Conservation (phyloP, 2,329 filamentous ascomycete genomes). For the Cryphonectria radicalis region DNA sequence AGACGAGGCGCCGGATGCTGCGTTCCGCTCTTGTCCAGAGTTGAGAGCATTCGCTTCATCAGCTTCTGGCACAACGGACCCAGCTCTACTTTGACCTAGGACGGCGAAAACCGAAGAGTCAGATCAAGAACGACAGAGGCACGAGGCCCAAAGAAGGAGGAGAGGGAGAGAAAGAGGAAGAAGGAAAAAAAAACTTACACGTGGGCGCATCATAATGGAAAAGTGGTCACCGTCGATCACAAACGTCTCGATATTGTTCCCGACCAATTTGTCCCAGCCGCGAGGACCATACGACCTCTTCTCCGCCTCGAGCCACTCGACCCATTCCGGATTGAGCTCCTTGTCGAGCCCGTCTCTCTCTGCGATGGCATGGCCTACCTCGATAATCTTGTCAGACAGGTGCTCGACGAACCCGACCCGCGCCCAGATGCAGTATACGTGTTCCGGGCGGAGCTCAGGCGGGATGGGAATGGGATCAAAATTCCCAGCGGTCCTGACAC, state of each 20-base stretch:
- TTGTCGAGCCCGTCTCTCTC: conserved; percentile 11
- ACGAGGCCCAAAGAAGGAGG: not conserved
- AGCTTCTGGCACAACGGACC: not conserved
- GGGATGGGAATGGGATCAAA: conserved; percentile 7
- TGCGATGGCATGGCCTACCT: not conserved
- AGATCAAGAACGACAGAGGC: not conserved
- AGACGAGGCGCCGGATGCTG: not conserved
- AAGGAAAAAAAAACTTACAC: not conserved
- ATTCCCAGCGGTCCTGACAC: conserved; percentile 1
- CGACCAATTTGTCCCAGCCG: conserved; percentile 15
- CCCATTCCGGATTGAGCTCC: conserved; percentile 7
- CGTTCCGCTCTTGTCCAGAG: not conserved
- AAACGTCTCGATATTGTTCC: conserved; percentile 6
- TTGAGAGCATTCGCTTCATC: not conserved
- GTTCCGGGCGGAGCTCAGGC: not conserved
- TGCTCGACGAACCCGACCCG: conserved; percentile 12
- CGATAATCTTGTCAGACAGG: conserved; percentile 15
- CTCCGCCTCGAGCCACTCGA: conserved; percentile 12
- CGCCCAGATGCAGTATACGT: conserved; percentile 10
- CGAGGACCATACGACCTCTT: conserved; percentile 11
- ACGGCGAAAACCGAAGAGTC: not conserved
- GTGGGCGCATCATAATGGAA: conserved; percentile 16
- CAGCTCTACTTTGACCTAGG: not conserved
- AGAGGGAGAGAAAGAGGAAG: not conserved
- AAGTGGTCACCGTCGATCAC: conserved; percentile 12